Base-by-base conservation (phyloP, 768 basidiomycete genomes). In the Thelephora ganbajun region DNA sequence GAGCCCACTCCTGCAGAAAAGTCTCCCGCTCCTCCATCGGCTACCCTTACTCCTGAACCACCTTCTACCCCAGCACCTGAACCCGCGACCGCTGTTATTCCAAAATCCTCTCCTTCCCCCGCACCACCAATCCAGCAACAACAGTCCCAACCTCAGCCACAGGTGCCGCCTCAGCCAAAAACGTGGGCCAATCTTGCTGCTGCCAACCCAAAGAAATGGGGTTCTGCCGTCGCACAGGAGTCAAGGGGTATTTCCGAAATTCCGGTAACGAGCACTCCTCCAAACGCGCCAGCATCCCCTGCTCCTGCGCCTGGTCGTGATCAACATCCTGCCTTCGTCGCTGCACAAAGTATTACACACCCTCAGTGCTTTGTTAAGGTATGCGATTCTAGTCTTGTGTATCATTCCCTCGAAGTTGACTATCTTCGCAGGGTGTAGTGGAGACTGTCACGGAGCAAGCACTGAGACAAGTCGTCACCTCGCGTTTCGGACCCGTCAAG, bases 131-230 rank as follows among this genome's bases (percentile, higher is more conserved):
- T 57, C 22, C 39, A 41, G 14, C 39, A 16, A 2, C 39, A 18
- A 7, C 35, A 57, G 20, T 58, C 57, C 16, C 49, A 56, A 1
- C 57, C 68, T n/a, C 60, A 70, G 26, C 66, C 71, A 5, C 53
- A 60, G 5, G 71, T 70, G 16, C 64, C 74, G 11, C 64, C 75
- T 11, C 66, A 56, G 12, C 88, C 86, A 13, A 84, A 86, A 60
- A 83, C 83, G 0, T 97, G 92, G 93, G 93, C 93, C 0, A 86
- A 83, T 48, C 77, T 96, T 41, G 92, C 92, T 42, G 91, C 92
- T 35, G 63, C 82, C 16, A 84, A 85, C 58, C 64, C 74, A 13
- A 81, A 80, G 59, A 87, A 84, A 61, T 94, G 91, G 92, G 88
- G 89, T 39, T 64, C 79, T 1, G 76, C 81, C 13, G 82, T 90